Base-by-base conservation (phyloP, 225 moss, liverwort and hornwort genomes). In the Ulota crispa region DNA sequence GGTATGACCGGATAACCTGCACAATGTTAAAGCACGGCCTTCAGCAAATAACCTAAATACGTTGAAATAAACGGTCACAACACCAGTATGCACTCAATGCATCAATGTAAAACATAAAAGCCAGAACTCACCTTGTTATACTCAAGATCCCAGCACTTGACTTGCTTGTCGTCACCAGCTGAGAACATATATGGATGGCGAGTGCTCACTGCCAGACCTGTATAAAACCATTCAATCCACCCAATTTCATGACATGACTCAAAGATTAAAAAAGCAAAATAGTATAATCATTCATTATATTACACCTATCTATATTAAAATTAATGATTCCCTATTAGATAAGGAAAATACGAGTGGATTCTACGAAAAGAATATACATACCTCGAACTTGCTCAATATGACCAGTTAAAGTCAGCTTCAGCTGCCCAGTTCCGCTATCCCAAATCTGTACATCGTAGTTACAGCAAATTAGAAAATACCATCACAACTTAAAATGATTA, bases 321-420 rank as follows among this genome's bases (percentile, higher is more conserved):
- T 32, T 31, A 32, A 1, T 9, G 18, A 3, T 12, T 54, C 23
- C 34, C 7, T 7, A 54, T 9, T 27, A 28, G 50, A 64, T 23
- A 75, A 36, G 34, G 20, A 4, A 19, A 66, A 78, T 43, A 68
- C 8, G 6, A 71, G 63, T 42, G 42, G 31, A 23, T 52, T 63
- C 19, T 21, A 47, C 47, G 31, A 14, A 27, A 11, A 43, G 41
- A 27, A 20, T 27, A 8, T 43, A 74, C 85, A 84, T 54, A 95
- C 97, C 97, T 99, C 98, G 93, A 85, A 99, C 92, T 85, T 99
- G 98, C 85, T 99, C 98, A 63, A 95, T 99, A 64, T 99, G 98
- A 41, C 98, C 98, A 47, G 98, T 99, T 83, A 99, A 81, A 30
- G 98, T 99, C 64, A 99, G 86, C 70, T 85, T 95, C 67, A 99